Percentiles rank a stretch among this genome's conserved stretches.
Conservation (phyloP, 2,329 filamentous ascomycete species). For the Lanzia echinophila region DNA sequence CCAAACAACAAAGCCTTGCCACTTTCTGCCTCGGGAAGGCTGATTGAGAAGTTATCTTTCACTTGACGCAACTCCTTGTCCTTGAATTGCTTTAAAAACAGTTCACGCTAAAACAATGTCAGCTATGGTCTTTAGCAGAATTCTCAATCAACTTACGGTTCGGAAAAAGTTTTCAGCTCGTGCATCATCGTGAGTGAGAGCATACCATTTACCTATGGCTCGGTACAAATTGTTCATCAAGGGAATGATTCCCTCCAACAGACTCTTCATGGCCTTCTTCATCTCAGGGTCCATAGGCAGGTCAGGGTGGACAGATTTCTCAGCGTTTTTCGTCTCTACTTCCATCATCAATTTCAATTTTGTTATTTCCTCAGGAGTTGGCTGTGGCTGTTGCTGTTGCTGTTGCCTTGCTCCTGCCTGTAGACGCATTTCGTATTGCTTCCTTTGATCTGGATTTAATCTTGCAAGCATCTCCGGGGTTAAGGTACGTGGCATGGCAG, state of each 20-base stretch:
- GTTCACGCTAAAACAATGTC: conserved; percentile 41
- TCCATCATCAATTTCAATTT: conserved; percentile 16
- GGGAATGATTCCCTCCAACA: conserved; percentile 14
- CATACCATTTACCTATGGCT: conserved; percentile 26
- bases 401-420: not conserved
- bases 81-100: conserved; percentile 46
- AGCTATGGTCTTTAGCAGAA: conserved; percentile 22
- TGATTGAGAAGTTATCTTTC: conserved; percentile 46
- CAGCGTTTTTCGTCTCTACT: conserved; percentile 17
- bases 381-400: not conserved
- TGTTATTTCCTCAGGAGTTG: conserved; percentile 7
- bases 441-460: conserved; percentile 26
- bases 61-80: conserved; percentile 40
- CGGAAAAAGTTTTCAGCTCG: conserved; percentile 26
- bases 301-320: conserved; percentile 16
- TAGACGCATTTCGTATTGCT: conserved; percentile 25
- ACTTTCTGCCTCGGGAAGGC: conserved; percentile 44
- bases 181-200: conserved; percentile 25
- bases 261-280: conserved; percentile 16
- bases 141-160: conserved; percentile 25
- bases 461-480: conserved; percentile 24
- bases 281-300: conserved; percentile 26
- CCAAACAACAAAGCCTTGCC: conserved; percentile 42
- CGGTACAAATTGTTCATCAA: conserved; percentile 23
- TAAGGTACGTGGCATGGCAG: conserved; percentile 27